Conservation (phyloP, 768 basidiomycete genomes). For the Psilocybe sp. region DNA sequence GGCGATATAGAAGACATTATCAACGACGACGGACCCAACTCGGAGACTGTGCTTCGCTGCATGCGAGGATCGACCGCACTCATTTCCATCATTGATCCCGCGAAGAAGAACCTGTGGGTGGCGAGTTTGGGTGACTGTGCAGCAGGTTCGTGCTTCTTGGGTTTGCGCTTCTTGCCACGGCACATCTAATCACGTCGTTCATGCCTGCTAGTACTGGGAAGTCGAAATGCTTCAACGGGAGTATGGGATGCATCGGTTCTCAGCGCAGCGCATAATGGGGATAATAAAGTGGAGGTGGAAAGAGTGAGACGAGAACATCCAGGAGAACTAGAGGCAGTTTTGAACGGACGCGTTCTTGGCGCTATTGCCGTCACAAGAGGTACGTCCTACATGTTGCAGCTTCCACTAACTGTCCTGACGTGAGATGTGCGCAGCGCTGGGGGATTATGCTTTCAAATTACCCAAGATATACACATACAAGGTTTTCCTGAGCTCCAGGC, state of each 20-base stretch:
- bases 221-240: constrained; percentile 24
- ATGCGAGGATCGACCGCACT: constrained; percentile 53
- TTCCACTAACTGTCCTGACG: background rate
- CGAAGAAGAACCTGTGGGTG: constrained; percentile 45
- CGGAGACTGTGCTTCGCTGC: constrained; percentile 37
- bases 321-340: constrained; percentile 39
- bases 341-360: constrained; percentile 47
- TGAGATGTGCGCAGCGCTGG: constrained; percentile 36
- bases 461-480: constrained; percentile 44
- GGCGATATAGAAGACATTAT: constrained; percentile 37
- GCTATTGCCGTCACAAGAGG: constrained; percentile 58
- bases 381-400: constrained; percentile 14
- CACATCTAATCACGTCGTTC: background rate
- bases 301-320: constrained; percentile 45
- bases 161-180: background rate
- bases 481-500: constrained; percentile 40
- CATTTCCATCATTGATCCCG: constrained; percentile 43
- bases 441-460: constrained; percentile 54
- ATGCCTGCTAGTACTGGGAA: constrained; percentile 37
- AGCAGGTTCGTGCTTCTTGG: constrained; percentile 34
- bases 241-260: constrained; percentile 38
- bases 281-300: constrained; percentile 35
- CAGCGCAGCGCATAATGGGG: constrained; percentile 51
- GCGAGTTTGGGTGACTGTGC: constrained; percentile 57
- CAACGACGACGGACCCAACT: constrained; percentile 33